Evolutionary conservation across 129 eudicot species (phyloP).

Genomic region (Arctium lappa): DNA sequence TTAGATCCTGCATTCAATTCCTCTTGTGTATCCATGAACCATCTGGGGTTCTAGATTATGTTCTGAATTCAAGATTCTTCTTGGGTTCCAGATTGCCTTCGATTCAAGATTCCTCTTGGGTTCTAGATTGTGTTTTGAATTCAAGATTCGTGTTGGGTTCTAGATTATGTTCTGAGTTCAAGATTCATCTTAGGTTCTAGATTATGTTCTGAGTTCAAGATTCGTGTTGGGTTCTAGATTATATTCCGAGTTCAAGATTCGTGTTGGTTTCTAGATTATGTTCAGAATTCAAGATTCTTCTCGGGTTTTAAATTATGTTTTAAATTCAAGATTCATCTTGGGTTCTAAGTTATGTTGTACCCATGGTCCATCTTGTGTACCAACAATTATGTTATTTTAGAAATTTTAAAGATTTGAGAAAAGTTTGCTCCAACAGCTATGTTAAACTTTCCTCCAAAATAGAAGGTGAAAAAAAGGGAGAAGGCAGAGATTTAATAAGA

Average conservation of each 20-base stretch:
- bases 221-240: background rate
- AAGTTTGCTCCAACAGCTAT: too few relatives aligned
- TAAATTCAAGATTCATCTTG: background rate
- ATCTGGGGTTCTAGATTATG: background rate
- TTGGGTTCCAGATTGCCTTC: background rate
- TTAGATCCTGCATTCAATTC: background rate
- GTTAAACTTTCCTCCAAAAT: too few relatives aligned
- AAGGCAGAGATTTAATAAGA: too few relatives aligned
- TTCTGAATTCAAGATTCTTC: background rate
- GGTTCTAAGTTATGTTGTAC: constrained; percentile 7
- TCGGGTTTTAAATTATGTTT: background rate
- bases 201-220: background rate
- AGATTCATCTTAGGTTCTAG: background rate
- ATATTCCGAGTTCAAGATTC: background rate
- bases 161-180: constrained; percentile 13
- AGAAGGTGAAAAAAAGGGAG: too few relatives aligned
- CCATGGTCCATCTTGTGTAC: background rate
- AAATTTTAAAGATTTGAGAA: too few relatives aligned
- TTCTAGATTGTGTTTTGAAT: background rate
- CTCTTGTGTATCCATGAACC: background rate
- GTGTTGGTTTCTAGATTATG: background rate
- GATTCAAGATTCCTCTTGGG: background rate
- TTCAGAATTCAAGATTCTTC: background rate
- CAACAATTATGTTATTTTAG: background rate
- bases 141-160: background rate